Base-by-base conservation (phyloP, 345 rosid genomes). In the Populus tremula region DNA sequence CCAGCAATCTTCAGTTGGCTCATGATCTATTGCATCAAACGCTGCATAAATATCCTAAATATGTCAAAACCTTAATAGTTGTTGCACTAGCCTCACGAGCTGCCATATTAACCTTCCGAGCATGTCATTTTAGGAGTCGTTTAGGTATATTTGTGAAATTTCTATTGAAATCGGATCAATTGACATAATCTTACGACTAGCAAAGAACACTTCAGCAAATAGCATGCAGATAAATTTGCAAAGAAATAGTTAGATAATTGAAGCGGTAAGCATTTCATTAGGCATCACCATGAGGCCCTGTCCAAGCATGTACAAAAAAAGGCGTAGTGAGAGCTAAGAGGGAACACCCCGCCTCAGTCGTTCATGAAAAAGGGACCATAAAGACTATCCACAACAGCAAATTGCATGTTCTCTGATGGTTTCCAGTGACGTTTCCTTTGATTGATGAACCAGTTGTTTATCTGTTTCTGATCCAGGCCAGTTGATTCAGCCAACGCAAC, bases 371-470 rank as follows among this genome's bases (percentile, higher is more conserved):
- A 67, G 0, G 87, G 80, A 21, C 86, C 88, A 65, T 75, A 82
- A 1, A 82, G 78, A 74, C 83, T 79, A 76, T 89, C 88, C 84
- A 84, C 83, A 53, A 87, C 82, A 49, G 83, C 36, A n/a, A 79
- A 74, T 56, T 87, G 90, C 92, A 79, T 81, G 82, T 81, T 72
- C 76, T 87, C 92, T 0, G 89, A 80, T 4, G 90, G 89, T 71
- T 85, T 89, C 92, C 92, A 89, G 65, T 89, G 92, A 6, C 92
- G 84, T 75, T 89, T 89, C 84, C 92, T 79, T 78, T 87, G 92
- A 65, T 89, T 89, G 36, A 89, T 88, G 62, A 88, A 88, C 91
- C 91, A 88, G 69, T 88, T 88, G 84, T 85, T 88, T n/a, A 88
- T 87, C 85, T 88, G 91, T 47, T 83, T 88, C 87, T 85, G 91